phyloP scores from a whole-genome alignment of 2,329 filamentous ascomycete genomes.

The Raffaelea arxii region DNA sequence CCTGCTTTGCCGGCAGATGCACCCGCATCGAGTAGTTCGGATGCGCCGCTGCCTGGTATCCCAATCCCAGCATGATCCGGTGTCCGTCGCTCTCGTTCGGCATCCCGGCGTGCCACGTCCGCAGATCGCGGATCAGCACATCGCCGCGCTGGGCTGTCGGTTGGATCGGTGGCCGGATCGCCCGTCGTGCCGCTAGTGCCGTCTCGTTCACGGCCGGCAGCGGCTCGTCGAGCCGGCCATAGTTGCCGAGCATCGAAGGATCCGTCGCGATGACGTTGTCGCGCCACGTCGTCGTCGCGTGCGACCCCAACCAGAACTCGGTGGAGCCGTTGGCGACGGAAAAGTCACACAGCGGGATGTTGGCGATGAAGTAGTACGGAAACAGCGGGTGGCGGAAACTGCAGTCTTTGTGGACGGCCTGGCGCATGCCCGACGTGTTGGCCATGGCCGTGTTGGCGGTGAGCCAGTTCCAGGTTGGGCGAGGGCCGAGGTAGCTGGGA shows the following conservation, averaged over 20 bases:
- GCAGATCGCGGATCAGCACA: constrained; percentile 46
- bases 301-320: constrained; percentile 31
- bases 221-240: constrained; percentile 4
- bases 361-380: constrained; percentile 29
- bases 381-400: constrained; percentile 23
- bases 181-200: constrained; percentile 3
- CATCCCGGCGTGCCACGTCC: constrained; percentile 56
- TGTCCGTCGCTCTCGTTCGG: constrained; percentile 41
- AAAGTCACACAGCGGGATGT: constrained; percentile 27
- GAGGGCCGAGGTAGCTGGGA: constrained; percentile 27
- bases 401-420: constrained; percentile 28
- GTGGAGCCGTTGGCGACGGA: constrained; percentile 23
- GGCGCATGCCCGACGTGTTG: constrained; percentile 23
- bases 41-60: constrained; percentile 12
- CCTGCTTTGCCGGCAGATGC: constrained; percentile 11
- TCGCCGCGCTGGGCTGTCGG: constrained; percentile 4
- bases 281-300: constrained; percentile 19
- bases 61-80: constrained; percentile 42
- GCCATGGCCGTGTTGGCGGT: constrained; percentile 29
- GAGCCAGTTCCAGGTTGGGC: constrained; percentile 28
- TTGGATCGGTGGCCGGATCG: constrained; percentile 7
- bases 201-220: constrained; percentile 1
- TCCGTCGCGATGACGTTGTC: constrained; percentile 21
- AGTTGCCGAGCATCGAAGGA: background rate
- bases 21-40: constrained; percentile 14